phyloP scores from a whole-genome alignment of 2,329 filamentous ascomycete species.

The Cercospora sesami region DNA sequence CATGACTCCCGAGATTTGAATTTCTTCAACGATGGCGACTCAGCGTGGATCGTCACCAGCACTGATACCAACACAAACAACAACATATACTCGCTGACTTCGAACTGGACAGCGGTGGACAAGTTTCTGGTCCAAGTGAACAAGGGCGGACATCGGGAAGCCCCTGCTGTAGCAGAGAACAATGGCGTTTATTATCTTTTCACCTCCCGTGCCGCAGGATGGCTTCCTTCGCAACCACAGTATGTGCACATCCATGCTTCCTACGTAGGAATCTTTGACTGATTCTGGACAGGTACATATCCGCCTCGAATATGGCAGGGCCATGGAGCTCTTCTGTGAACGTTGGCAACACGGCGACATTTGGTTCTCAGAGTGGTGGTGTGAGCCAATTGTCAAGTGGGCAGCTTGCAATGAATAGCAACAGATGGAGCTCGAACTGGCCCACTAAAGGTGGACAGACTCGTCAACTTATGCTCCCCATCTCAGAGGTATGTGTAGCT shows the following conservation, averaged over 20 bases:
- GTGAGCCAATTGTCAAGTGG: slow-evolving; percentile 18
- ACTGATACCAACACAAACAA: slow-evolving; percentile 29
- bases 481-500: slow-evolving; percentile 1
- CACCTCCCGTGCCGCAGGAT: slow-evolving; percentile 26
- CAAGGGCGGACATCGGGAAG: slow-evolving; percentile 21
- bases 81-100: slow-evolving; percentile 28
- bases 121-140: slow-evolving; percentile 22
- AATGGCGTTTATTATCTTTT: slow-evolving; percentile 27
- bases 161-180: slow-evolving; percentile 25
- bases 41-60: slow-evolving; percentile 23
- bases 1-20: slow-evolving; percentile 28
- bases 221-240: slow-evolving; percentile 27
- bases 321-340: slow-evolving; percentile 23
- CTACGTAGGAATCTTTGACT: not conserved
- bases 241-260: not conserved
- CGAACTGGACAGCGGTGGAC: slow-evolving; percentile 25
- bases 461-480: slow-evolving; percentile 25
- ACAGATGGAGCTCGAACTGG: slow-evolving; percentile 28
- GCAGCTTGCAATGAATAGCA: slow-evolving; percentile 20
- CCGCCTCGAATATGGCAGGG: slow-evolving; percentile 19
- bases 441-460: slow-evolving; percentile 21
- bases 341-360: slow-evolving; percentile 26
- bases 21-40: slow-evolving; percentile 27
- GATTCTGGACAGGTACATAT: slow-evolving; percentile 13
- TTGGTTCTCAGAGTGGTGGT: slow-evolving; percentile 25